phyloP scores from a whole-genome alignment of 495 filamentous ascomycete genomes.

The Trichoderma gamsii region DNA sequence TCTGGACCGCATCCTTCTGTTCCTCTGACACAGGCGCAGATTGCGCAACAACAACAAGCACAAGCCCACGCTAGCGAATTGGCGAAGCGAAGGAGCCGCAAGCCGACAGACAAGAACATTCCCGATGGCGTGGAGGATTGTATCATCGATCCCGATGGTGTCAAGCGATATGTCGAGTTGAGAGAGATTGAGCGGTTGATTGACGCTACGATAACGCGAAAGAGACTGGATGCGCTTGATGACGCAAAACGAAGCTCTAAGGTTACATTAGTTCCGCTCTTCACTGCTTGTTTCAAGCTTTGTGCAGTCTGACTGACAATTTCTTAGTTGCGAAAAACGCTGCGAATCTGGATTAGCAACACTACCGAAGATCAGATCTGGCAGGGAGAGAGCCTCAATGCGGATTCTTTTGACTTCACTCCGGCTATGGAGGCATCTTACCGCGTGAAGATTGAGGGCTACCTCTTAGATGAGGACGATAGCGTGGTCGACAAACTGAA shows the following conservation, averaged over 20 bases:
- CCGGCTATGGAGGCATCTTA: slow-evolving; percentile 66
- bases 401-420: slow-evolving; percentile 69
- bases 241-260: slow-evolving; percentile 72
- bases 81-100: slow-evolving; percentile 70
- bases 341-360: slow-evolving; percentile 94
- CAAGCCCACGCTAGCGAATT: slow-evolving; percentile 53
- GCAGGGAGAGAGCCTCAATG: slow-evolving; percentile 63
- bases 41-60: slow-evolving; percentile 49
- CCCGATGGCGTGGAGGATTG: slow-evolving; percentile 82
- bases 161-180: slow-evolving; percentile 71
- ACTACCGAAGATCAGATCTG: slow-evolving; percentile 91
- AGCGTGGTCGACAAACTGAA: background rate
- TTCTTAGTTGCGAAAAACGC: slow-evolving; percentile 62
- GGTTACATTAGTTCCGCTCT: slow-evolving; percentile 31
- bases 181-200: slow-evolving; percentile 82
- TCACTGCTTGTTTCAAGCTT: background rate
- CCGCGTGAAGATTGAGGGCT: slow-evolving; percentile 86
- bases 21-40: slow-evolving; percentile 46
- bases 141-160: slow-evolving; percentile 61
- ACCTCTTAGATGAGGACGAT: slow-evolving; percentile 72
- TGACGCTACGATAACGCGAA: slow-evolving; percentile 92
- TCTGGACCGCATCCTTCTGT: slow-evolving; percentile 41
- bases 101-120: slow-evolving; percentile 90
- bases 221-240: slow-evolving; percentile 84
- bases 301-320: slow-evolving; percentile 7